A percentile compares a stretch with the other conserved stretches of the same genome.
Conservation (phyloP, 345 rosid genomes). For the Boechera retrofracta region DNA sequence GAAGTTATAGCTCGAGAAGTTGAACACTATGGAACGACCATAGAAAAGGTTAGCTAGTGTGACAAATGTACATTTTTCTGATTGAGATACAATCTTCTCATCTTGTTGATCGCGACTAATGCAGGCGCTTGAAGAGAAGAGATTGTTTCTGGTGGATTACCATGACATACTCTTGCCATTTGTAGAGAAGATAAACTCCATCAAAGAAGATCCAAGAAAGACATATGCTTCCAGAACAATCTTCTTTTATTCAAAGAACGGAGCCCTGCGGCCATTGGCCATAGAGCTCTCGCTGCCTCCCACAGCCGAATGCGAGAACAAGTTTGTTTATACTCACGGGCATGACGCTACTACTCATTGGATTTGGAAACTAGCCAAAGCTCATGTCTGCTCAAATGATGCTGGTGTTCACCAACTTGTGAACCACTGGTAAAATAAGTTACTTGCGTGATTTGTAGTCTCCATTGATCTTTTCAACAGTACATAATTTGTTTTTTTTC, state of each 20-base stretch:
- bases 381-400: conserved; percentile 90
- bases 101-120: conserved; percentile 17
- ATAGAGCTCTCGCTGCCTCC: conserved; percentile 93
- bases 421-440: conserved; percentile 75
- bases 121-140: conserved; percentile 85
- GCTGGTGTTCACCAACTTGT: conserved; percentile 94
- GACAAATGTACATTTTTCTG: neutral
- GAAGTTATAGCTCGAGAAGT: conserved; percentile 66
- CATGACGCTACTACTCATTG: conserved; percentile 88
- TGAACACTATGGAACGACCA: conserved; percentile 69
- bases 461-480: neutral
- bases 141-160: conserved; percentile 80
- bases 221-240: conserved; percentile 84
- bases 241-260: conserved; percentile 57
- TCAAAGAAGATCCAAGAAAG: conserved; percentile 62
- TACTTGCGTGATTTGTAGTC: conserved; percentile 4
- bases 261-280: conserved; percentile 69
- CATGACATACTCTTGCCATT: conserved; percentile 92
- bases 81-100: neutral
- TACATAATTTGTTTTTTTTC: neutral
- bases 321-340: conserved; percentile 68
- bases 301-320: conserved; percentile 54
- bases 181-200: conserved; percentile 68
- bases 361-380: conserved; percentile 96
- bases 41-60: conserved; percentile 64